Percentiles rank a stretch among this genome's conserved stretches.
phyloP scores from a whole-genome alignment of 192 early-diverging fungal species.

The Backusella luteola region DNA sequence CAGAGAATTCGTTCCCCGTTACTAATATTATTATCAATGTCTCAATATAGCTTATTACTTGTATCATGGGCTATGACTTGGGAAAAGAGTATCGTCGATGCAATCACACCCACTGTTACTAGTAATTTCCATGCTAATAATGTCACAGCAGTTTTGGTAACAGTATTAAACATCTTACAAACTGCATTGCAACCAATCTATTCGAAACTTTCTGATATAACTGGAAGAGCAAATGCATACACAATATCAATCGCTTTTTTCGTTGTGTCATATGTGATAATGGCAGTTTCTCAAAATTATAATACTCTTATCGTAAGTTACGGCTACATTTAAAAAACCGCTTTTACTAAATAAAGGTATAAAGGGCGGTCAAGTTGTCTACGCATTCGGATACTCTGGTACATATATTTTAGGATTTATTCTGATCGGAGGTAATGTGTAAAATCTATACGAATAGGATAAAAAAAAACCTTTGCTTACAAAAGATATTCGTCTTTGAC shows the following conservation, averaged over 20 bases:
- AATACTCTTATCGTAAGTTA: not conserved
- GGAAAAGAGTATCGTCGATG: not conserved
- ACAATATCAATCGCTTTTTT: not conserved
- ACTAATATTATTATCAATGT: not conserved
- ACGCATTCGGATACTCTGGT: slow-evolving; percentile 25
- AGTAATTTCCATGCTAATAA: slow-evolving; percentile 9
- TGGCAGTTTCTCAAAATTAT: slow-evolving; percentile 4
- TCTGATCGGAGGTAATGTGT: slow-evolving; percentile 10
- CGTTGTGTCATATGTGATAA: not conserved
- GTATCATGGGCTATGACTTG: slow-evolving; percentile 4
- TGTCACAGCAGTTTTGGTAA: not conserved
- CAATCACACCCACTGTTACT: slow-evolving; percentile 13
- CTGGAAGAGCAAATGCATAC: slow-evolving; percentile 15
- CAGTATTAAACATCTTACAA: slow-evolving; percentile 5
- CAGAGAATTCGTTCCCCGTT: not conserved
- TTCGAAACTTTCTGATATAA: slow-evolving; percentile 20
- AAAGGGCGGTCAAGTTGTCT: slow-evolving; percentile 19
- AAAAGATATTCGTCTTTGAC: not conserved
- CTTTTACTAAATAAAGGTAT: not conserved
- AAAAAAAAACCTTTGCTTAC: not conserved
- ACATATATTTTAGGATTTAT: slow-evolving; percentile 7
- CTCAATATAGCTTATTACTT: not conserved
- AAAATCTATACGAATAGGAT: not conserved
- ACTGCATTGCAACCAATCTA: slow-evolving; percentile 7
- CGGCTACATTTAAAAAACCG: not conserved